These are phyloP conservation scores for Agaricus sinodeliciosus DNA, from an alignment of 768 basidiomycete genomes.

Conservation along the genomic window DNA sequence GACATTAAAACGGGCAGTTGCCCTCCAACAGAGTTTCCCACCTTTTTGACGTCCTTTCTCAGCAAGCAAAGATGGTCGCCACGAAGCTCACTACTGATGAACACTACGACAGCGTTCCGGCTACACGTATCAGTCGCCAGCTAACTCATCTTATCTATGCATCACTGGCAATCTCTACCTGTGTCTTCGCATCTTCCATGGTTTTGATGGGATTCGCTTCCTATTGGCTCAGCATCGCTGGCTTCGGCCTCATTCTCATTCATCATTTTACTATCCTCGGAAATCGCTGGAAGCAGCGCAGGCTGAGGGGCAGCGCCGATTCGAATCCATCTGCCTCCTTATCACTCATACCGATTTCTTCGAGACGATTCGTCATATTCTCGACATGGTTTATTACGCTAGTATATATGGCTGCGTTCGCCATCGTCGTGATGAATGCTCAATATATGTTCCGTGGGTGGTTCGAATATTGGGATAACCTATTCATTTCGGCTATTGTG, in stretches of 20 bases:
- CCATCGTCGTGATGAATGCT: not conserved
- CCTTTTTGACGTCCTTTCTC: no score
- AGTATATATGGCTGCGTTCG: not conserved
- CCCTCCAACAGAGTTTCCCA: no score
- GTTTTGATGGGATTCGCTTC: not conserved
- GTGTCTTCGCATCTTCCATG: conserved; percentile 1
- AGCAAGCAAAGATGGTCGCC: no score
- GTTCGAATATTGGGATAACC: not conserved
- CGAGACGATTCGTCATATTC: not conserved
- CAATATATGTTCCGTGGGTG: not conserved
- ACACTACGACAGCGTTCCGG: not conserved
- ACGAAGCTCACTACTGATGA: not conserved
- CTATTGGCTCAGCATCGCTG: not conserved
- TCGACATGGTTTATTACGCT: not conserved
- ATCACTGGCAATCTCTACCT: not conserved
- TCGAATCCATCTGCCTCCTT: no score
- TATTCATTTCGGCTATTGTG: not conserved
- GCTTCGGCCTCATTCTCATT: not conserved
- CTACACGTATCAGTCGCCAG: not conserved
- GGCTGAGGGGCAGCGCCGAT: not conserved
- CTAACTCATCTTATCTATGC: not conserved
- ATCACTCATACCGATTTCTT: not conserved
- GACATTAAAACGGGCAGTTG: no score
- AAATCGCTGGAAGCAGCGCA: not conserved
- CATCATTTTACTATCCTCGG: not conserved